phyloP scores from a whole-genome alignment of 306 rosid genomes.

The Medicago arabica region DNA sequence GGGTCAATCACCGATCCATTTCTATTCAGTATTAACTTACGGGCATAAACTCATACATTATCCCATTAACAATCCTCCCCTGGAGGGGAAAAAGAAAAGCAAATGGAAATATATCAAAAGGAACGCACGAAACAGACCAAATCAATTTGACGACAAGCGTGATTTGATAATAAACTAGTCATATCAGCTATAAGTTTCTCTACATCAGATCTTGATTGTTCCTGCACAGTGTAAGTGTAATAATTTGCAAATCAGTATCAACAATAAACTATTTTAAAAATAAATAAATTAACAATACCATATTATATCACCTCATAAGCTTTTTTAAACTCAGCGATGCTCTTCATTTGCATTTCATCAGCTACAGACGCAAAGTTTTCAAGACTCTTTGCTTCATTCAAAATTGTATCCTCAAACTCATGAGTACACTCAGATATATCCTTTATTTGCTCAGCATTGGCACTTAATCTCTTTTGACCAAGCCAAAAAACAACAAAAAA shows the following conservation, averaged over 20 bases:
- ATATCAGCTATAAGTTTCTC: slow-evolving; percentile 90
- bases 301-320: slow-evolving; percentile 69
- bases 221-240: slow-evolving; percentile 56
- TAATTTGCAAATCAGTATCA: neutral
- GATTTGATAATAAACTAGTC: slow-evolving; percentile 71
- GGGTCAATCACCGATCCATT: slow-evolving; percentile 18
- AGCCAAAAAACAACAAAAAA: slow-evolving; percentile 14
- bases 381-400: slow-evolving; percentile 68
- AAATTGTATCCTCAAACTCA: slow-evolving; percentile 68
- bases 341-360: slow-evolving; percentile 64
- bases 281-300: neutral
- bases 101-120: neutral
- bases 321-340: slow-evolving; percentile 75
- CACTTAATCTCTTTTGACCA: slow-evolving; percentile 63
- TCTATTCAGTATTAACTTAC: slow-evolving; percentile 10
- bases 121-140: slow-evolving; percentile 55
- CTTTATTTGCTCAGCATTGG: slow-evolving; percentile 65
- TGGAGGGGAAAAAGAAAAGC: neutral
- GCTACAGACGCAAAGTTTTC: slow-evolving; percentile 62
- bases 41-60: neutral
- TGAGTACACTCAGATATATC: slow-evolving; percentile 72
- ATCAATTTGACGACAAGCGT: slow-evolving; percentile 77
- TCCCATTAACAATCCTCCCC: neutral
- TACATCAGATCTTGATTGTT: slow-evolving; percentile 77
- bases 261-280: slow-evolving; percentile 7